These are phyloP conservation scores for Umbilicus rupestris DNA, from an alignment of 164 flowering plant species.

Conservation along the genomic window DNA sequence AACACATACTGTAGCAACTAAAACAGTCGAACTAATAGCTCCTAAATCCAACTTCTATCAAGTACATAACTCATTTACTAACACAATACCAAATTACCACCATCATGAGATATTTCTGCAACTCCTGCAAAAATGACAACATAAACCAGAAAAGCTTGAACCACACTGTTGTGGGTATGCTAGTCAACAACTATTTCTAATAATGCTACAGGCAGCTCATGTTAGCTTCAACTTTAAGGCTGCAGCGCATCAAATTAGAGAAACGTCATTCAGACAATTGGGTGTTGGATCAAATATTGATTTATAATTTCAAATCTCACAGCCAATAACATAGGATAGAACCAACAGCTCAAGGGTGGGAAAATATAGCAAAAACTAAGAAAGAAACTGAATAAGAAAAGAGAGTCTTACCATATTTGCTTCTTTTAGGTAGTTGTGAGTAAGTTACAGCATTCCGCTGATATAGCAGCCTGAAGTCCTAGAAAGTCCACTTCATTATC, in stretches of 20 bases:
- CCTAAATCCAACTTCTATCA: not conserved
- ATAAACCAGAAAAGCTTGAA: not conserved
- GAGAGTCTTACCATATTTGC: not conserved
- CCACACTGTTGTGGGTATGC: not conserved
- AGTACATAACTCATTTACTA: not conserved
- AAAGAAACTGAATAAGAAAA: not conserved
- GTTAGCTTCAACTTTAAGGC: not conserved
- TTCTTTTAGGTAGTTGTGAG: not conserved
- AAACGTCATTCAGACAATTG: not conserved
- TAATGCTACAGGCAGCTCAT: not conserved
- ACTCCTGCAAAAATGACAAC: not conserved
- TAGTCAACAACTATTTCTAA: not conserved
- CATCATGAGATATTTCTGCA: not conserved
- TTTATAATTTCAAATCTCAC: not conserved
- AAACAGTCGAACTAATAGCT: not conserved
- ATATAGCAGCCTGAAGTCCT: not conserved
- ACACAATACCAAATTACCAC: not conserved
- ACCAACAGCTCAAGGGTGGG: not conserved
- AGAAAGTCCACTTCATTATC: not conserved
- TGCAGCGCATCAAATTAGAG: not conserved
- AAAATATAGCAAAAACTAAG: not conserved
- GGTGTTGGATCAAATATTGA: not conserved
- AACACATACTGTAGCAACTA: not conserved
- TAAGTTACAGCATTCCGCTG: not conserved
- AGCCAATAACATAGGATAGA: not conserved